These are phyloP conservation scores for Penicillium turbatum DNA, from an alignment of 495 filamentous ascomycete species.

Conservation along the genomic window DNA sequence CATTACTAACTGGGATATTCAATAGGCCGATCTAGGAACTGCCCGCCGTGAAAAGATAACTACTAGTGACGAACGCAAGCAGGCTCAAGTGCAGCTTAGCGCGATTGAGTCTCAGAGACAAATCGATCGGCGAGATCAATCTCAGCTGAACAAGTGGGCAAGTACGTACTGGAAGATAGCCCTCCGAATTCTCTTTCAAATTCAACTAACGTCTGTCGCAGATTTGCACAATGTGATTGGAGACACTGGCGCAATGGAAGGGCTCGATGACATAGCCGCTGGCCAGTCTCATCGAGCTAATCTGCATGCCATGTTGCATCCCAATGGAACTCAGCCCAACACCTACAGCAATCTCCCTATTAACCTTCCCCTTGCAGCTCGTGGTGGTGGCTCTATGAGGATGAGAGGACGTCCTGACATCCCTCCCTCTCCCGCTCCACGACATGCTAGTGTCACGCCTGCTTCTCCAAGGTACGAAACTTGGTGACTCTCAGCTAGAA, in stretches of 20 bases:
- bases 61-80: constrained; percentile 18
- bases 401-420: constrained; percentile 10
- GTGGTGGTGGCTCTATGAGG: constrained; percentile 21
- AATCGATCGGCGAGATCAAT: constrained; percentile 9
- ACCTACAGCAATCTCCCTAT: background rate
- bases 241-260: constrained; percentile 27
- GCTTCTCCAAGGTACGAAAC: background rate
- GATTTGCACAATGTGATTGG: constrained; percentile 25
- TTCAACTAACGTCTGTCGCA: constrained; percentile 4
- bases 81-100: background rate
- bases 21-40: constrained; percentile 35
- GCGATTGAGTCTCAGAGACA: background rate
- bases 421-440: background rate
- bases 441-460: background rate
- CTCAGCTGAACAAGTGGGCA: constrained; percentile 24
- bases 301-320: constrained; percentile 15
- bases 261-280: constrained; percentile 27
- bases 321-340: background rate
- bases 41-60: constrained; percentile 33
- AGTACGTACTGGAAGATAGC: constrained; percentile 21
- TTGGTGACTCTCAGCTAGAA: background rate
- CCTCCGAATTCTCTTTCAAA: background rate
- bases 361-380: constrained; percentile 2
- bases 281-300: constrained; percentile 37
- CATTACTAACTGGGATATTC: background rate